Evolutionary conservation across 352 stramenopile genomes (phyloP).

Genomic region (Pythium rishiriense): DNA sequence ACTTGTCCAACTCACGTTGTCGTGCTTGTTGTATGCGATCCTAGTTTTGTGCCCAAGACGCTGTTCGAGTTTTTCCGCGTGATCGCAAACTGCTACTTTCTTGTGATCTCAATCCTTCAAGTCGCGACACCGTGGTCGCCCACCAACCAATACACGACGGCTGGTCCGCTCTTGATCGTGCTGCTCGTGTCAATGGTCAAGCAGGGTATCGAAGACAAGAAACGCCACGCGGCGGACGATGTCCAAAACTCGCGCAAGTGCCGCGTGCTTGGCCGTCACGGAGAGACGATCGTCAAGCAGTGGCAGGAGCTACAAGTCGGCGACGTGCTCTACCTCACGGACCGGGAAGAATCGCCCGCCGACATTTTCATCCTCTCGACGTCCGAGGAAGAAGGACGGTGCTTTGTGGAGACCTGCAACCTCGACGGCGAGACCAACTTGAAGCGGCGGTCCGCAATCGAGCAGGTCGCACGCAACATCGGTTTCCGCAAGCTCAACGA

Average conservation of each 20-base stretch:
- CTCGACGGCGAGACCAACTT: conserved; percentile 95
- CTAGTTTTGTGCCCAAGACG: conserved; percentile 92
- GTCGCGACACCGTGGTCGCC: conserved; percentile 65
- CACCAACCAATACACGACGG: conserved; percentile 80
- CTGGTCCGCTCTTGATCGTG: conserved; percentile 67
- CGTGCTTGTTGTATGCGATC: not conserved
- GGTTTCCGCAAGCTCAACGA: conserved; percentile 66
- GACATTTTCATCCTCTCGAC: conserved; percentile 74
- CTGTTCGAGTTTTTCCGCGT: conserved; percentile 94
- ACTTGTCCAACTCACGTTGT: not conserved
- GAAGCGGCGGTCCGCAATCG: conserved; percentile 74
- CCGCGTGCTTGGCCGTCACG: conserved; percentile 38
- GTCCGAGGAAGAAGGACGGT: conserved; percentile 72
- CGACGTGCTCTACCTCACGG: conserved; percentile 50
- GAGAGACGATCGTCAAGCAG: conserved; percentile 48
- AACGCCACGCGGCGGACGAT: conserved; percentile 68
- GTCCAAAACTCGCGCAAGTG: conserved; percentile 64
- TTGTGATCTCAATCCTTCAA: conserved; percentile 93
- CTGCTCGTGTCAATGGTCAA: conserved; percentile 81
- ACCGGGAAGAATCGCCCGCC: conserved; percentile 62
- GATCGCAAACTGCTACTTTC: conserved; percentile 95
- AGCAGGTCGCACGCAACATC: conserved; percentile 52
- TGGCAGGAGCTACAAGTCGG: conserved; percentile 83
- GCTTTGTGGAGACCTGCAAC: conserved; percentile 93
- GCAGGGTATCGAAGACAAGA: conserved; percentile 76